These are phyloP conservation scores for Phaeodactylum tricornutum DNA, from an alignment of 108 stramenopile genomes.

Conservation along the genomic window DNA sequence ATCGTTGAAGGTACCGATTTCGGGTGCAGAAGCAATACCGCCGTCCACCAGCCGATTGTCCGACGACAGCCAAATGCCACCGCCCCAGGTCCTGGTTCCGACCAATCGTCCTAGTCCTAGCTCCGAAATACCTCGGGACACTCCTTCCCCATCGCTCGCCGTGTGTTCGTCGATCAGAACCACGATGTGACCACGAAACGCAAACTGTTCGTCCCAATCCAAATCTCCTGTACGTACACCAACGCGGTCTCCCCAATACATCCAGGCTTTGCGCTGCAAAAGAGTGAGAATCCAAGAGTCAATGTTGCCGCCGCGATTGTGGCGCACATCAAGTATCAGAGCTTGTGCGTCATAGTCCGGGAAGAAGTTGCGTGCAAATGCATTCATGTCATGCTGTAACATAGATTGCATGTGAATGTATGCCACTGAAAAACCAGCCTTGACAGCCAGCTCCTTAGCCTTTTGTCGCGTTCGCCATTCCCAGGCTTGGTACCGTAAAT, in stretches of 20 bases:
- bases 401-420: slow-evolving; percentile 57
- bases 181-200: slow-evolving; percentile 64
- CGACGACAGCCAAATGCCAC: slow-evolving; percentile 60
- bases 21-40: slow-evolving; percentile 56
- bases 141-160: slow-evolving; percentile 63
- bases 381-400: slow-evolving; percentile 45
- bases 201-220: slow-evolving; percentile 62
- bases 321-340: slow-evolving; percentile 60
- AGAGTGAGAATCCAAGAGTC: slow-evolving; percentile 61
- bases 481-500: slow-evolving; percentile 53
- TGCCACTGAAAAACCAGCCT: slow-evolving; percentile 50
- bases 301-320: slow-evolving; percentile 68
- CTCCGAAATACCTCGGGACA: slow-evolving; percentile 58
- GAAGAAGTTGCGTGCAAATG: slow-evolving; percentile 62
- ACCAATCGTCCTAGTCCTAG: slow-evolving; percentile 65
- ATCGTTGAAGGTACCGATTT: slow-evolving; percentile 57
- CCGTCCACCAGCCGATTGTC: slow-evolving; percentile 70
- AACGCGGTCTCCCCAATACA: slow-evolving; percentile 53
- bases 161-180: slow-evolving; percentile 68
- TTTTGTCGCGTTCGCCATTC: slow-evolving; percentile 53
- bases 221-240: slow-evolving; percentile 40
- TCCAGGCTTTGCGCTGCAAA: slow-evolving; percentile 61
- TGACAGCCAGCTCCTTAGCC: slow-evolving; percentile 34
- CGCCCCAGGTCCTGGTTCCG: slow-evolving; percentile 76
- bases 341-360: slow-evolving; percentile 64